Conservation (phyloP, 805 yeast species). For the Wickerhamomyces bovis region DNA sequence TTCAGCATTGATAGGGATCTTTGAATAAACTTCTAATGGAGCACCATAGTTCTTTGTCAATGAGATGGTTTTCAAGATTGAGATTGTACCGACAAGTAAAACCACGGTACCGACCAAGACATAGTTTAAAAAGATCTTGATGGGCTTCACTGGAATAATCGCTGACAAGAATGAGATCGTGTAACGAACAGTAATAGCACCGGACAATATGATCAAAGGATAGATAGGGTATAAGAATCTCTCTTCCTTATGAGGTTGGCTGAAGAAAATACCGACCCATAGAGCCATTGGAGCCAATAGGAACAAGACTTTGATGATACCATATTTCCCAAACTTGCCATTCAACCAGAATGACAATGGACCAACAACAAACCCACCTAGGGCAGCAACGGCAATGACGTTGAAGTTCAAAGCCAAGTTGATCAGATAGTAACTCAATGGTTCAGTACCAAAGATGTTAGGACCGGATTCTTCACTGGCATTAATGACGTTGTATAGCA, state of each 20-base stretch:
- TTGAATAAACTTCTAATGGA: constrained; percentile 56
- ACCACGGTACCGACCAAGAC: neutral
- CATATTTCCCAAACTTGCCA: constrained; percentile 8
- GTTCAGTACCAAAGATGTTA: constrained; percentile 84
- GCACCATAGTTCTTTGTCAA: constrained; percentile 65
- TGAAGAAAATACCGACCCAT: constrained; percentile 63
- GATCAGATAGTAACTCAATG: constrained; percentile 60
- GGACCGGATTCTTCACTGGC: constrained; percentile 73
- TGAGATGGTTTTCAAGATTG: constrained; percentile 52
- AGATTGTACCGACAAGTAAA: constrained; percentile 20
- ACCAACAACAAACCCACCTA: constrained; percentile 30
- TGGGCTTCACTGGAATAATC: neutral
- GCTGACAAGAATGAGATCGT: constrained; percentile 7
- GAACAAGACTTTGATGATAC: constrained; percentile 13
- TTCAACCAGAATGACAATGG: constrained; percentile 20
- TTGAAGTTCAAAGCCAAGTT: constrained; percentile 77
- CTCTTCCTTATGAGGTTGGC: constrained; percentile 91
- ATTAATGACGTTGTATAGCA: constrained; percentile 70
- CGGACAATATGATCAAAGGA: constrained; percentile 57
- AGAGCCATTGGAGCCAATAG: constrained; percentile 46
- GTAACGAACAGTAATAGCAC: constrained; percentile 42
- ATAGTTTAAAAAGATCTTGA: neutral
- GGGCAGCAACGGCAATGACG: constrained; percentile 38
- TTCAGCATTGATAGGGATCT: constrained; percentile 27
- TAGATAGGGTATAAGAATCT: constrained; percentile 84